Evolutionary conservation across 495 filamentous ascomycete genomes (phyloP), one percentile per base, ranked within the genome.

Genomic region (Lophium mytilinum): DNA sequence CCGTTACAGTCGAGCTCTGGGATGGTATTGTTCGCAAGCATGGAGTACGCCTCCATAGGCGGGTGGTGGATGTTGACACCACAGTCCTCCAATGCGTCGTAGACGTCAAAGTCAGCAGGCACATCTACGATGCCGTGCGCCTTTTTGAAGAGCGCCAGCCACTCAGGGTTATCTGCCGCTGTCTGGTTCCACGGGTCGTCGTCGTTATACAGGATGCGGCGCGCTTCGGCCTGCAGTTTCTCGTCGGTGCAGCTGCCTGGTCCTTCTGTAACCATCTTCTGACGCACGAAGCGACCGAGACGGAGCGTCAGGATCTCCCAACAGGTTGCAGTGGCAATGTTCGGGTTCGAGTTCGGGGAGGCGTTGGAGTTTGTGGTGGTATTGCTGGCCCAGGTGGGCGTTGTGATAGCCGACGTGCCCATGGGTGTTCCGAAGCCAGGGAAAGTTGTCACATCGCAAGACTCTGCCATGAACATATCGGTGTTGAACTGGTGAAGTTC

Each of bases 151-250:
- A 74, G 52, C 14, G 55, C 57, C 9, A 74, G 64, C 71, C 71
- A 74, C 43, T 74, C 71, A 0, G 67, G 64, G 52, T 72, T 74
- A 53, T 74, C 71, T 1, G 71, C 71, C 1, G 71, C 68, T 1
- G 71, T 74, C 59, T 72, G 70, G 54, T 74, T 72, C 71, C 70
- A 72, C 3, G 60, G 24, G 50, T 74, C 71, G 37, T 72, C 69
- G 24, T 55, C 55, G 19, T 69, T 70, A 54, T 70, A 74, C n/a
- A 70, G 55, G 19, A 74, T 66, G 41, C 48, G 53, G 18, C 71
- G 66, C 1, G 71, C 69, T 43, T 69, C 46, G 7, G n/a, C 11
- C 57, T 74, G 71, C 19, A 74, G 53, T 63, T 69, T 61, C 49
- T 70, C 65, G 39, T 74, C 71, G 1, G 66, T 70, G 11, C 69